Conservation (phyloP, 345 rosid genomes). For the Leavenworthia alabamica region DNA sequence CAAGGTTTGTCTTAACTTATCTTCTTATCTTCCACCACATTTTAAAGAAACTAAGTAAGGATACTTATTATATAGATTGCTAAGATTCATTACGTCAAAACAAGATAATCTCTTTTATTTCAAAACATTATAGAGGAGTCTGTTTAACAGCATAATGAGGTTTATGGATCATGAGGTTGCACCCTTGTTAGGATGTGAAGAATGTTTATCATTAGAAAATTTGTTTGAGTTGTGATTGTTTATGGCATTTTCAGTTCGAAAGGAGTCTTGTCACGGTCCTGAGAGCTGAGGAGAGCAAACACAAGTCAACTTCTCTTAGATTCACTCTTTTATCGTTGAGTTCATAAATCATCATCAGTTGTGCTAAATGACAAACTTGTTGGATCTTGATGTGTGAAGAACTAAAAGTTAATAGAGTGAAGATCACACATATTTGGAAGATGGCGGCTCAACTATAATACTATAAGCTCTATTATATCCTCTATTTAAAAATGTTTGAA, state of each 20-base stretch:
- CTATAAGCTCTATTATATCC: no score
- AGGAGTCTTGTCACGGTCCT: constrained; percentile 68
- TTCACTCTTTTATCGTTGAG: not conserved
- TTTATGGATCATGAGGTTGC: no score
- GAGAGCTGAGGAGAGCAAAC: constrained; percentile 5
- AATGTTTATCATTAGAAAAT: not conserved
- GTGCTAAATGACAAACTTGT: not conserved
- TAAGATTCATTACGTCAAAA: not conserved
- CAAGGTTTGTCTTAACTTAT: no score
- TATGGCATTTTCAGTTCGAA: constrained; percentile 59
- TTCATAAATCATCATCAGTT: not conserved
- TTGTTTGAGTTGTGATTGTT: not conserved
- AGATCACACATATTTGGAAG: not conserved
- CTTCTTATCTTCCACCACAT: no score
- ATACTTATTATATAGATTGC: not conserved
- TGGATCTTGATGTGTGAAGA: not conserved
- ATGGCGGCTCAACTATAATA: no score
- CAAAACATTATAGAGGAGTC: no score
- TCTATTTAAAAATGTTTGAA: no score
- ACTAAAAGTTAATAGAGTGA: not conserved
- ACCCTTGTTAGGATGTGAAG: no score
- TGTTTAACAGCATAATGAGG: no score
- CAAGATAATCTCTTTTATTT: no score
- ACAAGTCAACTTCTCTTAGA: constrained; percentile 4
- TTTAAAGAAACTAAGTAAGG: not conserved